Percentiles rank a stretch among this genome's conserved stretches.
phyloP scores from a whole-genome alignment of 495 filamentous ascomycete species.

The Cercophora samala region DNA sequence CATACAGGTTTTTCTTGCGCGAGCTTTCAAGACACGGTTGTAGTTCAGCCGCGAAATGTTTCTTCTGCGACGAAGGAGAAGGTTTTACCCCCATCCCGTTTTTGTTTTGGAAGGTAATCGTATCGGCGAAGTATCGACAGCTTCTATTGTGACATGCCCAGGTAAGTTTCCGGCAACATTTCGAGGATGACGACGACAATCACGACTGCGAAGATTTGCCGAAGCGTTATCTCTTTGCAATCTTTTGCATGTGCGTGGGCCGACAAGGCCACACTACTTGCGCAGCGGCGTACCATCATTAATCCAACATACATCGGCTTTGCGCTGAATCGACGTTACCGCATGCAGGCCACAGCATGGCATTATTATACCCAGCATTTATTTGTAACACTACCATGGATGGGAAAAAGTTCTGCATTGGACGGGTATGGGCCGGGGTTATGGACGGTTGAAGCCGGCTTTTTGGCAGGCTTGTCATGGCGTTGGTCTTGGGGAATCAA shows the following conservation, averaged over 20 bases:
- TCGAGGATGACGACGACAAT: background rate
- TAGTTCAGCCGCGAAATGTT: conserved; percentile 25
- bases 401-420: background rate
- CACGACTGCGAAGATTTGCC: background rate
- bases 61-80: conserved; percentile 21
- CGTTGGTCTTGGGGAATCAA: background rate
- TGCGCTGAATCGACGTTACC: background rate
- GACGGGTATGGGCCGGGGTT: background rate
- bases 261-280: background rate
- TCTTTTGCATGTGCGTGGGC: background rate
- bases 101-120: conserved; percentile 18
- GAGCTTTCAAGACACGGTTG: conserved; percentile 15
- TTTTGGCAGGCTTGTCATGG: background rate
- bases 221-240: background rate
- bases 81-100: conserved; percentile 10
- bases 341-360: background rate
- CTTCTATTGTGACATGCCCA: background rate
- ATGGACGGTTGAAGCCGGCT: background rate
- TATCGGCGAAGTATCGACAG: background rate
- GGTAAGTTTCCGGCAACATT: background rate
- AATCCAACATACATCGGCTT: background rate
- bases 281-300: background rate
- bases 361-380: background rate
- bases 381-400: background rate
- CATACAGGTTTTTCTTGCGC: conserved; percentile 2